A percentile compares a stretch with the other conserved stretches of the same genome.
These are phyloP conservation scores for Orbilia javanica DNA, from an alignment of 2,329 filamentous ascomycete genomes.

Conservation along the genomic window DNA sequence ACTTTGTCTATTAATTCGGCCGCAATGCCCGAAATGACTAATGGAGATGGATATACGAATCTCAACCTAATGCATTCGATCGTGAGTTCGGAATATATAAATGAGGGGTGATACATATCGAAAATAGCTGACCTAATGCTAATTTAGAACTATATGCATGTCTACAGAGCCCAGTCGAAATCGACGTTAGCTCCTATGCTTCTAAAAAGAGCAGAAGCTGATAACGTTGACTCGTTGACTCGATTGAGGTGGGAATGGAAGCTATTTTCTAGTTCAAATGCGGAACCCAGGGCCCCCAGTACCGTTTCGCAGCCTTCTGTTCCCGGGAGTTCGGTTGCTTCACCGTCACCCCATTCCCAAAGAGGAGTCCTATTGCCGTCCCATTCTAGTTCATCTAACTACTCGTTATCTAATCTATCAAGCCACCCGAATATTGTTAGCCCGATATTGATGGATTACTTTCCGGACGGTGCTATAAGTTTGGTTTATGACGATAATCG, in stretches of 20 bases:
- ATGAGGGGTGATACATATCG: not conserved
- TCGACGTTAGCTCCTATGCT: constrained; percentile 59
- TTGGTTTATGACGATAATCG: constrained; percentile 61
- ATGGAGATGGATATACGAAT: constrained; percentile 54
- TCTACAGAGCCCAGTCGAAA: constrained; percentile 60
- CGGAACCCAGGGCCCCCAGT: constrained; percentile 38
- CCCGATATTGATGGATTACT: constrained; percentile 62
- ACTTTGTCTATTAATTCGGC: constrained; percentile 38
- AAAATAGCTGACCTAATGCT: constrained; percentile 1
- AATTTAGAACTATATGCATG: constrained; percentile 61
- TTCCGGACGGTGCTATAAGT: constrained; percentile 61
- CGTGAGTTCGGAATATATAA: constrained; percentile 24
- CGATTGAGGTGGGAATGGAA: constrained; percentile 62
- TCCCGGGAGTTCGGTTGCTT: constrained; percentile 53
- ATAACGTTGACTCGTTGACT: constrained; percentile 62
- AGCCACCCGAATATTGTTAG: constrained; percentile 59
- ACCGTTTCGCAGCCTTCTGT: constrained; percentile 44
- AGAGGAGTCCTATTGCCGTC: constrained; percentile 33
- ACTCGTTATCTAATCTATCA: constrained; percentile 53
- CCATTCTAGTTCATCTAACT: constrained; percentile 49
- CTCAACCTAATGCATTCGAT: constrained; percentile 53
- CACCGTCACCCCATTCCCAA: constrained; percentile 46
- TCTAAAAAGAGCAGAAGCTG: constrained; percentile 61
- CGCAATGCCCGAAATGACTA: constrained; percentile 33
- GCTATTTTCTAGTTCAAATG: constrained; percentile 59